These are phyloP conservation scores for Xylaria flabelliformis DNA, from an alignment of 495 filamentous ascomycete genomes.

Conservation along the genomic window DNA sequence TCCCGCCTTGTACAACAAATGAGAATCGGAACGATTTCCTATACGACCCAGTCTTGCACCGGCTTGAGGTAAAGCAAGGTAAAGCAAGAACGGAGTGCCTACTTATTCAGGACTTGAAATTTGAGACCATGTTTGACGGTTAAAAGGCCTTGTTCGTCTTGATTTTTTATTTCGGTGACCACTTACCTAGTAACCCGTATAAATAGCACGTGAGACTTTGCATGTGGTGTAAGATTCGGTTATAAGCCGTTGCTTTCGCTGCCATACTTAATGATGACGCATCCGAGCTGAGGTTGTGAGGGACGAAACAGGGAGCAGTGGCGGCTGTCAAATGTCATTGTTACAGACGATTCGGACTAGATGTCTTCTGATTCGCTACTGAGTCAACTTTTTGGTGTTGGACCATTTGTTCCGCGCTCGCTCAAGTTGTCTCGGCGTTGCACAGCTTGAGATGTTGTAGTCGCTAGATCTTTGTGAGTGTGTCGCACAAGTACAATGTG, in stretches of 20 bases:
- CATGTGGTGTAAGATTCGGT: not conserved
- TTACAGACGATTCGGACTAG: not conserved
- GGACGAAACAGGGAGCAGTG: not conserved
- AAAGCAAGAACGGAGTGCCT: not conserved
- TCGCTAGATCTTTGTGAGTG: conserved; percentile 5
- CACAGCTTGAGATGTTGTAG: conserved; percentile 9
- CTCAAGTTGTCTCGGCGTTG: conserved; percentile 15
- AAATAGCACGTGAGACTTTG: not conserved
- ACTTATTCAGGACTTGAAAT: not conserved
- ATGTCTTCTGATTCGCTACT: not conserved
- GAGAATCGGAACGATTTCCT: not conserved
- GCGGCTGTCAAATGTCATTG: not conserved
- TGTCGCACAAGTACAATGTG: conserved; percentile 17
- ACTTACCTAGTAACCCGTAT: not conserved
- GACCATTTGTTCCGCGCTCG: not conserved
- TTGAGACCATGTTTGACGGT: conserved; percentile 11
- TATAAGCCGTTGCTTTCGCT: not conserved
- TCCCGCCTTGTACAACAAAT: conserved; percentile 2
- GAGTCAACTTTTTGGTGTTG: not conserved
- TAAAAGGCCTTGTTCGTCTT: not conserved
- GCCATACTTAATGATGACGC: conserved; percentile 2
- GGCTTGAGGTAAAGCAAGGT: not conserved
- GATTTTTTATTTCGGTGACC: not conserved
- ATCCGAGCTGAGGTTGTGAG: not conserved
- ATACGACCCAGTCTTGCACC: not conserved